Evolutionary conservation across 2,329 filamentous ascomycete species (phyloP).

Genomic region (Gaeumannomyces tritici): DNA sequence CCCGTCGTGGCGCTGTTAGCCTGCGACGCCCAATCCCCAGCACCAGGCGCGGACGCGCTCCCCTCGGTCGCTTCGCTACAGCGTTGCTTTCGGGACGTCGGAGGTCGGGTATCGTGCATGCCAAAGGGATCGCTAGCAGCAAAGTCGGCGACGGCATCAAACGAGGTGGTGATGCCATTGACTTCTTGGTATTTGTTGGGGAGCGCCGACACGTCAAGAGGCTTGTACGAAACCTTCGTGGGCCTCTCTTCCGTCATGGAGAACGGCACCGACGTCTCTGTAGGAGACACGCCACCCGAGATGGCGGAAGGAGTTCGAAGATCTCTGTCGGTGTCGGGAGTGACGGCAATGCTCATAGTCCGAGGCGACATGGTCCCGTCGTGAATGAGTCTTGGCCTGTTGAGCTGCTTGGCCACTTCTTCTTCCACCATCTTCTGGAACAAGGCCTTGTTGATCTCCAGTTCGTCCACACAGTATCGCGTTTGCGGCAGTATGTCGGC

Average conservation of each 20-base stretch:
- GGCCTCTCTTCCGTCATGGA: neutral
- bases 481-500: conserved; percentile 79
- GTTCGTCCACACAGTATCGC: conserved; percentile 74
- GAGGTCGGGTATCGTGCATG: conserved; percentile 27
- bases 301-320: neutral
- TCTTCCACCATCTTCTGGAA: conserved; percentile 62
- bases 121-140: conserved; percentile 40
- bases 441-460: conserved; percentile 63
- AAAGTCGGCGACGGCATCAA: conserved; percentile 37
- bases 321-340: conserved; percentile 10
- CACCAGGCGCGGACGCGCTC: conserved; percentile 41
- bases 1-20: conserved; percentile 54
- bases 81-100: conserved; percentile 35
- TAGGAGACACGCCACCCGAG: conserved; percentile 6
- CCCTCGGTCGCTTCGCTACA: conserved; percentile 54
- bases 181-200: conserved; percentile 28
- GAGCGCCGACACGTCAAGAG: conserved; percentile 21
- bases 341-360: conserved; percentile 29
- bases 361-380: conserved; percentile 35
- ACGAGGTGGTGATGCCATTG: conserved; percentile 33
- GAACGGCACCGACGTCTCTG: conserved; percentile 10
- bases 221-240: conserved; percentile 17
- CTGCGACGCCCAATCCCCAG: conserved; percentile 53
- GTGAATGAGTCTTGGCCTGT: conserved; percentile 23
- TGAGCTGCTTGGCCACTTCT: conserved; percentile 44